phyloP scores from a whole-genome alignment of 148 eudicot species.

The Fagopyrum tataricum region DNA sequence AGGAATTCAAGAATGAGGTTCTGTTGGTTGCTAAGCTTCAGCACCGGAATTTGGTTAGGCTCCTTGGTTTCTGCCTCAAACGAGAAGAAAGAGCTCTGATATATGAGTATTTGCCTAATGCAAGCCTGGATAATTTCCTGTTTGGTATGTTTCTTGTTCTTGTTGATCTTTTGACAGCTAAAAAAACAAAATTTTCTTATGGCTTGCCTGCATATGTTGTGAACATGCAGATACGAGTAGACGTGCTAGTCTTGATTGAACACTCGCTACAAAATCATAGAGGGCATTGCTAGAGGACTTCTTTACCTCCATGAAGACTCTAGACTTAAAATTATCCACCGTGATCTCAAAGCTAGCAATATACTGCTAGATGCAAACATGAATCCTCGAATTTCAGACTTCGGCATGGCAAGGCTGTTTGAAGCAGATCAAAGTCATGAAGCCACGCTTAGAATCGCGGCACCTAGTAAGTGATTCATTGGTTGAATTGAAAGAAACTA shows the following conservation, averaged over 20 bases:
- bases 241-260: constrained; percentile 17
- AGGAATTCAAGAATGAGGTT: constrained; percentile 38
- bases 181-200: constrained; percentile 13
- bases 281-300: constrained; percentile 26
- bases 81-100: constrained; percentile 24
- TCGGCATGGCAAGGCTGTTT: constrained; percentile 35
- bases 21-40: constrained; percentile 36
- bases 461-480: constrained; percentile 29
- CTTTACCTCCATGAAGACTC: constrained; percentile 31
- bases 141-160: constrained; percentile 9
- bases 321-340: constrained; percentile 21
- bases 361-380: constrained; percentile 26
- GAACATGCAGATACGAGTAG: constrained; percentile 14
- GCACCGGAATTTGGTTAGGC: constrained; percentile 34
- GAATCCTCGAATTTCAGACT: constrained; percentile 30
- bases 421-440: constrained; percentile 23
- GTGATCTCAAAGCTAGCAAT: constrained; percentile 32
- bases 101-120: constrained; percentile 18
- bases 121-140: constrained; percentile 8
- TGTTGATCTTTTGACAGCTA: not conserved
- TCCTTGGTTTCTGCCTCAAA: constrained; percentile 24
- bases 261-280: constrained; percentile 24
- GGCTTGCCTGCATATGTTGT: not conserved
- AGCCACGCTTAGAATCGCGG: constrained; percentile 24
- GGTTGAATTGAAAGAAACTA: not conserved